Percentiles rank a stretch among this genome's conserved stretches.
phyloP scores from a whole-genome alignment of 2,329 filamentous ascomycete genomes.

The Madurella fahalii region DNA sequence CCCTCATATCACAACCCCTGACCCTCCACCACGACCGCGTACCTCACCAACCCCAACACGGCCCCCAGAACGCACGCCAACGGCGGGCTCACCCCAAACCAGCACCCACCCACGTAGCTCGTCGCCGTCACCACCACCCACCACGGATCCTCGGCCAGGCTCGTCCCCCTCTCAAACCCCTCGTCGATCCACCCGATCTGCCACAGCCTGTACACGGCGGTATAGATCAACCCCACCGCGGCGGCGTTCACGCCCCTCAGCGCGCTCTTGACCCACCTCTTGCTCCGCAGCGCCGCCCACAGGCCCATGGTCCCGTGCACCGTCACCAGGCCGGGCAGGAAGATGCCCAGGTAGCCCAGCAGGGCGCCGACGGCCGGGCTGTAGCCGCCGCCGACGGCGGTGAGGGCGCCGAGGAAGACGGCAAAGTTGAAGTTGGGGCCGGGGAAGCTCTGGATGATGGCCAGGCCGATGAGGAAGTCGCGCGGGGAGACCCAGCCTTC shows the following conservation, averaged over 20 bases:
- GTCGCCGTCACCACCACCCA: conserved; percentile 57
- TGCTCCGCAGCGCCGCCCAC: conserved; percentile 48
- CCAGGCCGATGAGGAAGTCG: conserved; percentile 69
- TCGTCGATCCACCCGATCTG: conserved; percentile 57
- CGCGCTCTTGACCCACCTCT: conserved; percentile 44
- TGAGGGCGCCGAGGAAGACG: conserved; percentile 52
- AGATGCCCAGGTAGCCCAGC: conserved; percentile 51
- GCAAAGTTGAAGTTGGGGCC: conserved; percentile 42
- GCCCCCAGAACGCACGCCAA: conserved; percentile 44
- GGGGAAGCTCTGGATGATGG: conserved; percentile 67
- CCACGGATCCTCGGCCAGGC: conserved; percentile 56
- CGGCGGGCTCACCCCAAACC: conserved; percentile 42
- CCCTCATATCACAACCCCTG: neutral
- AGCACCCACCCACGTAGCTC: conserved; percentile 43
- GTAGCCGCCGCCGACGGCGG: conserved; percentile 38
- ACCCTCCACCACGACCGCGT: conserved; percentile 35
- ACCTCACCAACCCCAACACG: conserved; percentile 44
- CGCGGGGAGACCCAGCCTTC: conserved; percentile 67
- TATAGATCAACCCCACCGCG: conserved; percentile 60
- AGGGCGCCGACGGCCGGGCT: conserved; percentile 44
- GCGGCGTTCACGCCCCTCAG: conserved; percentile 56
- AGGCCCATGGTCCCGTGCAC: conserved; percentile 51
- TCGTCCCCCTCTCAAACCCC: conserved; percentile 44
- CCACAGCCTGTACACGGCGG: conserved; percentile 60
- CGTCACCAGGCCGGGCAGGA: conserved; percentile 45